phyloP scores from a whole-genome alignment of 2,329 filamentous ascomycete genomes.

The Trichoderma harzianum region DNA sequence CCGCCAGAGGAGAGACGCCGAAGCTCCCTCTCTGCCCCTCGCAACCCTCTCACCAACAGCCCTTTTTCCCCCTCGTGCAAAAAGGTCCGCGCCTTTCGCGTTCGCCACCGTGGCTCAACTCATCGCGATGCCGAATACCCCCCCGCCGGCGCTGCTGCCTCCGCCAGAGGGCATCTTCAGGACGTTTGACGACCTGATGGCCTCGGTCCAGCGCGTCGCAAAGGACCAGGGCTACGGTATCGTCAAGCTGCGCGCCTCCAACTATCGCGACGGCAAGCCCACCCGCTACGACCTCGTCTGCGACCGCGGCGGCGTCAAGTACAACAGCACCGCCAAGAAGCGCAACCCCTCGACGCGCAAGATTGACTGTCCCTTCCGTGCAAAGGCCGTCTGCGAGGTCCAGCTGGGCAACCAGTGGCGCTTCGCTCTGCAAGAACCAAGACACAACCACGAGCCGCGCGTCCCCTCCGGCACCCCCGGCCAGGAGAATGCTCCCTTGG shows the following conservation, averaged over 20 bases:
- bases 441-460: constrained; percentile 60
- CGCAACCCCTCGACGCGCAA: constrained; percentile 62
- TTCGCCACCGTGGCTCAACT: constrained; percentile 34
- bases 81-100: constrained; percentile 27
- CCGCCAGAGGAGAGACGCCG: not conserved
- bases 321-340: constrained; percentile 63
- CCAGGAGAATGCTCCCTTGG: constrained; percentile 56
- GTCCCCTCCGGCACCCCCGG: constrained; percentile 52
- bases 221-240: constrained; percentile 62
- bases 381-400: constrained; percentile 62
- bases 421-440: constrained; percentile 58
- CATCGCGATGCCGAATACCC: constrained; percentile 46
- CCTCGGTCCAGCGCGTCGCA: constrained; percentile 55
- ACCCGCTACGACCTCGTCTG: constrained; percentile 62
- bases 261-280: constrained; percentile 61
- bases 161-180: constrained; percentile 60
- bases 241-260: constrained; percentile 60
- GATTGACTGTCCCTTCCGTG: constrained; percentile 61
- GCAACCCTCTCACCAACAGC: constrained; percentile 1
- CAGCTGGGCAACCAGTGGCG: constrained; percentile 62
- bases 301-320: constrained; percentile 62
- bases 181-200: constrained; percentile 57
- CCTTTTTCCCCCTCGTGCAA: constrained; percentile 25
- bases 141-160: constrained; percentile 47
- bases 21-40: constrained; percentile 7